A percentile compares a stretch with the other conserved stretches of the same genome.
These are phyloP conservation scores for Globisporangium recalcitrans DNA, from an alignment of 352 stramenopile genomes.

Conservation along the genomic window DNA sequence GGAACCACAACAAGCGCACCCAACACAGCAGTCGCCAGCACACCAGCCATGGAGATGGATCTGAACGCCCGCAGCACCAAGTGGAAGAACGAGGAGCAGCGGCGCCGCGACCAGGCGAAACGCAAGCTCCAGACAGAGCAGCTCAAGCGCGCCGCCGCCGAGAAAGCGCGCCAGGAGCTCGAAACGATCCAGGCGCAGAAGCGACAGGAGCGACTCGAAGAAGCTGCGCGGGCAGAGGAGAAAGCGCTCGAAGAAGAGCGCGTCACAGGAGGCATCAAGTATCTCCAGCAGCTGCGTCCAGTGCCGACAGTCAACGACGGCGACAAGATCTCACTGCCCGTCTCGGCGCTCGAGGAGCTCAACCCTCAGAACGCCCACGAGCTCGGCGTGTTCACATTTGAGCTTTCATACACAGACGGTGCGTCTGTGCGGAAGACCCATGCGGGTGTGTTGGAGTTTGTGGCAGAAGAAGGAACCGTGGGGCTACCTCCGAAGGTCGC, in stretches of 20 bases:
- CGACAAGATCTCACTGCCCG: slow-evolving; percentile 74
- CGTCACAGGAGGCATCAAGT: slow-evolving; percentile 66
- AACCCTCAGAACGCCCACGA: slow-evolving; percentile 76
- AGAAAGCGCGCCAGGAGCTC: slow-evolving; percentile 36
- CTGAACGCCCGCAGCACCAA: slow-evolving; percentile 62
- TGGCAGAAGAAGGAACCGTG: slow-evolving; percentile 68
- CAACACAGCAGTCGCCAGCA: neutral
- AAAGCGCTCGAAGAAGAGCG: slow-evolving; percentile 62
- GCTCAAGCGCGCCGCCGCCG: slow-evolving; percentile 38
- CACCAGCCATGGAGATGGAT: slow-evolving; percentile 58
- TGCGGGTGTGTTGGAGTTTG: slow-evolving; percentile 75
- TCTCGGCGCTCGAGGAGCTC: slow-evolving; percentile 68
- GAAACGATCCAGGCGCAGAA: slow-evolving; percentile 41
- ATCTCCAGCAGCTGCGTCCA: slow-evolving; percentile 39
- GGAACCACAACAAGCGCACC: neutral
- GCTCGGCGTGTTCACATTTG: slow-evolving; percentile 77
- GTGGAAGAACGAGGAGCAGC: slow-evolving; percentile 62
- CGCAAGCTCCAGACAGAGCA: slow-evolving; percentile 49
- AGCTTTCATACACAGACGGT: slow-evolving; percentile 39
- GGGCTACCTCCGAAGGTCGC: slow-evolving; percentile 76
- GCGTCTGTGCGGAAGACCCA: slow-evolving; percentile 43
- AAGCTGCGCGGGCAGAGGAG: slow-evolving; percentile 38
- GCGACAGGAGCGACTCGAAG: slow-evolving; percentile 34
- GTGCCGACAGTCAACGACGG: slow-evolving; percentile 47
- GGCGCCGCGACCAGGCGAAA: slow-evolving; percentile 51